These are phyloP conservation scores for Jaltomata sinuosa DNA, from an alignment of 257 asterid species.

Conservation along the genomic window DNA sequence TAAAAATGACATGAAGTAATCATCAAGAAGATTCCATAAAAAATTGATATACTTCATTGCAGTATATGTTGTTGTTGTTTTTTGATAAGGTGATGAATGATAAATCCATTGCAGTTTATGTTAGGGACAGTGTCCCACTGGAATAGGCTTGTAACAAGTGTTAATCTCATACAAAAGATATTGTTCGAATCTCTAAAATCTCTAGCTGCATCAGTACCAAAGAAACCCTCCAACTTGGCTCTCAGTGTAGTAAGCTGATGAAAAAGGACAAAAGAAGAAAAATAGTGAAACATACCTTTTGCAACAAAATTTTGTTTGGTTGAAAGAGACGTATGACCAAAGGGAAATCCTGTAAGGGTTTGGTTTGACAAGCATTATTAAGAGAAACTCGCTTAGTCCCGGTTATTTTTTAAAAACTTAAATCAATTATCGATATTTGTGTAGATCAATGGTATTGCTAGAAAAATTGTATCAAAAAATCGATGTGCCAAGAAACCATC, in stretches of 20 bases:
- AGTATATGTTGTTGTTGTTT: neutral
- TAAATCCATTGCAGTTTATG: neutral
- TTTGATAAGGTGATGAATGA: neutral
- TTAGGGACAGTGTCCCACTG: neutral
- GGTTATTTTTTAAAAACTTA: neutral
- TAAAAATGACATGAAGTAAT: neutral
- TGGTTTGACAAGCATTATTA: neutral
- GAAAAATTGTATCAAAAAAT: neutral
- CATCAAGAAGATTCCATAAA: neutral
- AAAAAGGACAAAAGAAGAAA: slow-evolving; percentile 11
- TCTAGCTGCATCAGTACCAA: neutral
- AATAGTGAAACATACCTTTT: slow-evolving; percentile 56
- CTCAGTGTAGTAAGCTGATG: slow-evolving; percentile 2
- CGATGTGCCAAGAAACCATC: neutral
- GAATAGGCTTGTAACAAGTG: neutral
- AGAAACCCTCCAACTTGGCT: slow-evolving; percentile 7
- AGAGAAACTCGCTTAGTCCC: slow-evolving; percentile 10
- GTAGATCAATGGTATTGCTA: neutral
- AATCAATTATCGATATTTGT: neutral
- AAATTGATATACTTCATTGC: neutral
- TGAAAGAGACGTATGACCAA: slow-evolving; percentile 75
- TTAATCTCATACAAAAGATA: neutral
- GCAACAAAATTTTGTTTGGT: slow-evolving; percentile 76
- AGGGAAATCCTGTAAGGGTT: slow-evolving; percentile 73
- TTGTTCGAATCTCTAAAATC: neutral